Evolutionary conservation across 106 monocot species (phyloP), one percentile per base, ranked within the genome.

Genomic region (Alisma plantagoaquatica): DNA sequence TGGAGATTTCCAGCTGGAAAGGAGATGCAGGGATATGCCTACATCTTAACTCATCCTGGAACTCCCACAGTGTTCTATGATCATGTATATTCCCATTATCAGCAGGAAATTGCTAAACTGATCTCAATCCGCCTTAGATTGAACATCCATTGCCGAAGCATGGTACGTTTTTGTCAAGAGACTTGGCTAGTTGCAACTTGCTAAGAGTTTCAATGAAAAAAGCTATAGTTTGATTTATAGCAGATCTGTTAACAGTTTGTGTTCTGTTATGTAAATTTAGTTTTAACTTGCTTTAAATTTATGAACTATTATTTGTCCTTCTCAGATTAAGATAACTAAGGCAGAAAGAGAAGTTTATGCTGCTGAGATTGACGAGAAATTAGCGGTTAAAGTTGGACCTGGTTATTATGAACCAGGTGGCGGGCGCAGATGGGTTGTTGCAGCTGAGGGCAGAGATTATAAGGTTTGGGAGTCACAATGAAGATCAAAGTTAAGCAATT

Each of bases 11-110:
- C 93, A 7, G 50, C 56, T 25, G 83, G 83, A 44, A 94, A 77
- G 61, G 93, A 94, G 65, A 77, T 94, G 93, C 87, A 87, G 75
- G 93, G 93, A 28, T 94, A 94, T 60, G 93, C 83, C 16, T 94
- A 94, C 57, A 94, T 87, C 32, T 64, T 94, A 59, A 94, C 93
- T 17, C 93, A 94, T 72, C 83, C 93, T 32, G 93, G 93, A 57
- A 94, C 93, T 57, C 93, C 93, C 7, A 57, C 87, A 49, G 80
- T 94, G 29, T 94, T 94, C 73, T 87, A 75, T 59, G 93, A 94
- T 43, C 93, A 94, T 44, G 53, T 93, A 14, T 82, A 80, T 63
- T 94, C 93, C 47, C 82, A 73, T 46, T 72, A 75, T 41, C 74
- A 77, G 18, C 74, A 72, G 49, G 87, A 87, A 70, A 77, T 94